phyloP scores from a whole-genome alignment of 805 yeast genomes.

The Maudiozyma turicensis region DNA sequence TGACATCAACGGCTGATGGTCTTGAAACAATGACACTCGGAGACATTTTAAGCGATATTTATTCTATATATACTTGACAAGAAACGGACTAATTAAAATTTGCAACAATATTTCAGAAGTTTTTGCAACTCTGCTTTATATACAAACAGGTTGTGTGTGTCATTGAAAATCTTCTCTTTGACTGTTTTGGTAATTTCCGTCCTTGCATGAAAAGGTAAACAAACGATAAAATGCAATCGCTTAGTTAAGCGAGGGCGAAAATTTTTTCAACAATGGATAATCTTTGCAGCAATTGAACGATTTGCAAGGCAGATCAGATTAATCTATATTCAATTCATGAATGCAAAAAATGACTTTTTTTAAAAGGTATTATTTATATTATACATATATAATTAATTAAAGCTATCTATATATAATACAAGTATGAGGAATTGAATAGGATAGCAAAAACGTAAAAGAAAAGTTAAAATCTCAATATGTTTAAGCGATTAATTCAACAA shows the following conservation, averaged over 20 bases:
- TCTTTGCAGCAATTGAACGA: neutral
- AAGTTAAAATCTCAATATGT: slow-evolving; percentile 8
- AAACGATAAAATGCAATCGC: neutral
- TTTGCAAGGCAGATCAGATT: neutral
- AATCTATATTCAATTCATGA: too few relatives aligned
- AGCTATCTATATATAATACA: neutral
- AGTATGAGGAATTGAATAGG: neutral
- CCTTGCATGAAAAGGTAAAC: neutral
- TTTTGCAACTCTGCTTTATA: too few relatives aligned
- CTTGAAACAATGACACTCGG: neutral
- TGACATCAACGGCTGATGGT: neutral
- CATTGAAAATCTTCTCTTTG: neutral
- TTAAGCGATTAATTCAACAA: slow-evolving; percentile 97
- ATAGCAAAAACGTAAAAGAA: slow-evolving; percentile 4
- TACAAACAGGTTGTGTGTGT: neutral
- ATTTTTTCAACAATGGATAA: neutral
- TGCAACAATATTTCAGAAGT: too few relatives aligned
- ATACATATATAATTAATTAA: too few relatives aligned
- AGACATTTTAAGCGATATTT: neutral
- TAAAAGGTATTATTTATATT: too few relatives aligned
- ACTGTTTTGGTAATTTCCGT: too few relatives aligned
- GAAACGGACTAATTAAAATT: too few relatives aligned
- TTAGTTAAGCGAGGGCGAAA: neutral
- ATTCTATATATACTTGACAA: neutral
- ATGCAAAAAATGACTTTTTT: too few relatives aligned